Conservation (phyloP, 192 early-diverging fungal genomes). For the Coemansia sp. region DNA sequence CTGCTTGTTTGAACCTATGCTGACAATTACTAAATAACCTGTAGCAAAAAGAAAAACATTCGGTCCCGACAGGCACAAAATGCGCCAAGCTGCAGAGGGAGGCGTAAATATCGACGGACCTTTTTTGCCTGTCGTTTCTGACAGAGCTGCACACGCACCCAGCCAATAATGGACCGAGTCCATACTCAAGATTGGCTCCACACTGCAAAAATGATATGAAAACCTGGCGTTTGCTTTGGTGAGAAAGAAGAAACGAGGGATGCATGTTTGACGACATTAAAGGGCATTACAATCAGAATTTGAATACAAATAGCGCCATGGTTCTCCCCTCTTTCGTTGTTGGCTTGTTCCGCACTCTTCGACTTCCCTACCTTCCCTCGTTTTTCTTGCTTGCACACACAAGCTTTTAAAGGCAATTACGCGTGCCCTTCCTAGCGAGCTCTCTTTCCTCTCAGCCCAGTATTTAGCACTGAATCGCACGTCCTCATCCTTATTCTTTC, state of each 20-base stretch:
- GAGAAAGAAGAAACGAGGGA: slow-evolving; percentile 6
- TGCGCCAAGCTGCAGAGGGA: not conserved
- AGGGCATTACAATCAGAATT: not conserved
- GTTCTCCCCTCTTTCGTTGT: not conserved
- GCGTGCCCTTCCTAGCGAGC: not conserved
- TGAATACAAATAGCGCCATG: slow-evolving; percentile 5
- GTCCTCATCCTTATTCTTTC: not conserved
- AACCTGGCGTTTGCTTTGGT: slow-evolving; percentile 1
- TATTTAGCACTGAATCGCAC: not conserved
- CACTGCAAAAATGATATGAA: not conserved
- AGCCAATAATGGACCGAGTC: not conserved
- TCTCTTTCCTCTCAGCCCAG: slow-evolving; percentile 1
- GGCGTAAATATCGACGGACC: not conserved
- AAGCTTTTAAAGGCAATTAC: slow-evolving; percentile 3
- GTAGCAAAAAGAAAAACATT: not conserved
- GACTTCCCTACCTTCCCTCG: slow-evolving; percentile 2
- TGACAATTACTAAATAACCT: not conserved
- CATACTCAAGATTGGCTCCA: not conserved
- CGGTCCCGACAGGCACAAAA: not conserved
- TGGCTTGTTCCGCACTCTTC: slow-evolving; percentile 8
- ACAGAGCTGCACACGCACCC: not conserved
- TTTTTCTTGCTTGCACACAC: not conserved
- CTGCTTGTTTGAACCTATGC: not conserved
- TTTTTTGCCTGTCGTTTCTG: not conserved
- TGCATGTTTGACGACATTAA: not conserved